Evolutionary conservation across 2,329 filamentous ascomycete genomes (phyloP), one percentile per base, ranked within the genome.

Genomic region (Ceratocystis diversiconidia): DNA sequence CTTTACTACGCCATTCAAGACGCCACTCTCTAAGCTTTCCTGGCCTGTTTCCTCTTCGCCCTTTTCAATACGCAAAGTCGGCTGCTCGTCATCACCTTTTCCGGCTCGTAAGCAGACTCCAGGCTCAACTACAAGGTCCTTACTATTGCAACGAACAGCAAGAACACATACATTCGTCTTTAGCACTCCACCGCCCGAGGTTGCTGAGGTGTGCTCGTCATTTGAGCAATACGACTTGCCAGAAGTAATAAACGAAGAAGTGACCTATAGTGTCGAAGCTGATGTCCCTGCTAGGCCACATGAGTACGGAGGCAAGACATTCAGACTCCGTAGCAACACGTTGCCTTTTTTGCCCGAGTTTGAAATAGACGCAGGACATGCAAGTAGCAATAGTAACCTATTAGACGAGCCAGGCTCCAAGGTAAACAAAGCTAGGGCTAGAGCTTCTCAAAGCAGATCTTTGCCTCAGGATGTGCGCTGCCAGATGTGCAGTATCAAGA

Each of bases 271-370:
- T 70, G 80, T 89, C 32, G 90, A 95, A 68, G 80, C 79, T 62
- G 94, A 97, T 74, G 88, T 96, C 0, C 91, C 92, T 12, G 81
- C 86, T 48, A 82, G 87, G 64, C 75, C 81, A 41, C 81, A 90
- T 64, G 90, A 96, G 74, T 97, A 96, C 75, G 92, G 89, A 5
- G 92, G 92, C 2, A 85, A 85, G 70, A 89, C 95, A 70, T 96
- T 95, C 72, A 87, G 84, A 66, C 76, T 96, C 5, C 82, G 85
- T 71, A 87, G 91, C 67, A 85, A 82, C 64, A 89, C 87, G 1
- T 72, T 95, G 6, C 89, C 89, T 0, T 96, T 85, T 74, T 81
- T 97, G 1, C 89, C 91, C 0, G 78, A 83, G 0, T 97, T 97
- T 69, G 85, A 95, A 71, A 75, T 83, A 1, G 81, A 77, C 5